Evolutionary conservation across 2,329 filamentous ascomycete species (phyloP).

Genomic region (Mollisiaceae sp.): DNA sequence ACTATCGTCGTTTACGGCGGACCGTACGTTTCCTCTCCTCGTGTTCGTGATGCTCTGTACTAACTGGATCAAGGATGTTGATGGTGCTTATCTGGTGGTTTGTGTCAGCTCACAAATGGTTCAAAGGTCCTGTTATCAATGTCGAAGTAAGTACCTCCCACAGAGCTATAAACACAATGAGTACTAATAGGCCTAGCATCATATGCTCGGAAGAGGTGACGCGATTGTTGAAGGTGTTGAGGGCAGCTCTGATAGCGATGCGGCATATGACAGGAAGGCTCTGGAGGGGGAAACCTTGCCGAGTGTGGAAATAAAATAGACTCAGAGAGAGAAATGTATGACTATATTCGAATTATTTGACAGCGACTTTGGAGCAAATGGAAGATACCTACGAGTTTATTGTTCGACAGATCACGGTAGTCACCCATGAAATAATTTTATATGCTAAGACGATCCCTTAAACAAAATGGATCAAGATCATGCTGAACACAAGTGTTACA

Average conservation of each 20-base stretch:
- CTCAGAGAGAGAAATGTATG: neutral
- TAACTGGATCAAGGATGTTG: slow-evolving; percentile 51
- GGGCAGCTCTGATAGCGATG: slow-evolving; percentile 31
- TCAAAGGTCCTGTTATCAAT: slow-evolving; percentile 69
- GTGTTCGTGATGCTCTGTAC: slow-evolving; percentile 6
- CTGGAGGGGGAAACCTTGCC: slow-evolving; percentile 25
- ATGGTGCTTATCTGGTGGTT: slow-evolving; percentile 63
- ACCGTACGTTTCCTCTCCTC: slow-evolving; percentile 44
- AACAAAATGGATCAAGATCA: slow-evolving; percentile 30
- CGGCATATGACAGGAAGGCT: slow-evolving; percentile 26
- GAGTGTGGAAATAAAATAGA: slow-evolving; percentile 21
- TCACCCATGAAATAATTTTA: neutral
- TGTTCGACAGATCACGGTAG: neutral
- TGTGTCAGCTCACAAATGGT: slow-evolving; percentile 66
- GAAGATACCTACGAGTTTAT: no score
- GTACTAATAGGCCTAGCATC: slow-evolving; percentile 34
- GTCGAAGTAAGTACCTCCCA: slow-evolving; percentile 48
- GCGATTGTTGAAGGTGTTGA: slow-evolving; percentile 35
- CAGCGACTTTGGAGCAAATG: no score
- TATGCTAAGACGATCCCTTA: slow-evolving; percentile 9
- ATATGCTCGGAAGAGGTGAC: slow-evolving; percentile 40
- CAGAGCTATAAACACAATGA: slow-evolving; percentile 10
- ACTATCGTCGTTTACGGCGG: slow-evolving; percentile 66
- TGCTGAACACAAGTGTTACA: slow-evolving; percentile 27
- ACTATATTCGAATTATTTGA: neutral